Conservation (phyloP, 1,284 basidiomycete species). For the Gymnopus androsaceus region DNA sequence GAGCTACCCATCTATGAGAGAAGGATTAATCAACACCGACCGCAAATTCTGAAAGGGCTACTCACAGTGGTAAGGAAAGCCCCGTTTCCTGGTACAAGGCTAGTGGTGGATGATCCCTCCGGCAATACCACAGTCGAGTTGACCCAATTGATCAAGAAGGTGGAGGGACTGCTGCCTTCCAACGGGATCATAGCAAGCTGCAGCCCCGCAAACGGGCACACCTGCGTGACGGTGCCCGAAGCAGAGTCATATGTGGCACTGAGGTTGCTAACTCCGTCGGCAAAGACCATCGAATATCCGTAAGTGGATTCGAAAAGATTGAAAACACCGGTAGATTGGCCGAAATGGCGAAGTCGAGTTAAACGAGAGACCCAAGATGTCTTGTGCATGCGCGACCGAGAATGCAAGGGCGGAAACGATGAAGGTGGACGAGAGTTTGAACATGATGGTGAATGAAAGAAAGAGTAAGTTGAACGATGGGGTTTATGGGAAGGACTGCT, state of each 20-base stretch:
- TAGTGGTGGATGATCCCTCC: background rate
- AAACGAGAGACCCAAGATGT: background rate
- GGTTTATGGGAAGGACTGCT: no score
- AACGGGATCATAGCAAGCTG: background rate
- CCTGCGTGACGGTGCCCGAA: background rate
- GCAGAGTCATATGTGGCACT: conserved; percentile 1
- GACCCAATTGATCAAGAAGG: background rate
- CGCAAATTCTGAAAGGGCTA: background rate
- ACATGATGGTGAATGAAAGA: no score
- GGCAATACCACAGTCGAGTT: background rate
- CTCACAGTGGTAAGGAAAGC: background rate
- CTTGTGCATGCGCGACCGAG: background rate
- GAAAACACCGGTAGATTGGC: background rate
- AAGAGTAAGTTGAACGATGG: no score
- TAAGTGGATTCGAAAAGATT: background rate
- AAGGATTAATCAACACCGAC: background rate
- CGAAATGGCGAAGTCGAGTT: conserved; percentile 6
- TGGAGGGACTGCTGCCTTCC: background rate
- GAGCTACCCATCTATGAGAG: background rate
- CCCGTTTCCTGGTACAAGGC: background rate
- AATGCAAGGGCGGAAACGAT: background rate
- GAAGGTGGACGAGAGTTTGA: background rate
- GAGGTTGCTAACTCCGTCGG: background rate
- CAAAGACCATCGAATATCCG: background rate
- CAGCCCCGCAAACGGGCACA: background rate